Evolutionary conservation across 805 yeast genomes (phyloP).

Genomic region (Isabelozyma pseudorhagii): DNA sequence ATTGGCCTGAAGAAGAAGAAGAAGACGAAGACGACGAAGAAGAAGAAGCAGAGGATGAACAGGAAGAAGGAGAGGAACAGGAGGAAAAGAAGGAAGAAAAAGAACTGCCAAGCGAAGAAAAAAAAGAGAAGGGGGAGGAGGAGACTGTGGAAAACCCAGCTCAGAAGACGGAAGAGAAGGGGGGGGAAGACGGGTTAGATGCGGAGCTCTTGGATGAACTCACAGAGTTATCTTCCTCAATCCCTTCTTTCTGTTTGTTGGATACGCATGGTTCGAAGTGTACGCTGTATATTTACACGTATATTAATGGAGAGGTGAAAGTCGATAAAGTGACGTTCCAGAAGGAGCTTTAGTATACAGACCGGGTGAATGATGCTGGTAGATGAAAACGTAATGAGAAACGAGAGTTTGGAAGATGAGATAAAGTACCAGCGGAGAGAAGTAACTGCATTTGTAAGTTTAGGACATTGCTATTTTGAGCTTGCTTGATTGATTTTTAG

Average conservation of each 20-base stretch:
- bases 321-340: slow-evolving; percentile 73
- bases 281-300: slow-evolving; percentile 81
- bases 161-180: slow-evolving; percentile 6
- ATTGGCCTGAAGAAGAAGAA: slow-evolving; percentile 56
- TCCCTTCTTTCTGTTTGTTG: slow-evolving; percentile 84
- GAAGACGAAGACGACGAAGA: slow-evolving; percentile 36
- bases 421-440: neutral
- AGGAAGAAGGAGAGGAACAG: slow-evolving; percentile 17
- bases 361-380: neutral
- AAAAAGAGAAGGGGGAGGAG: slow-evolving; percentile 11
- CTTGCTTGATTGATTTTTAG: too few species aligned
- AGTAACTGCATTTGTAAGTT: neutral
- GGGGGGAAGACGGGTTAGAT: slow-evolving; percentile 8
- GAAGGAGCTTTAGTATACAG: slow-evolving; percentile 16
- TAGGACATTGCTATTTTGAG: too few species aligned
- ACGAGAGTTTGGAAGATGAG: neutral
- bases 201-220: slow-evolving; percentile 17
- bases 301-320: slow-evolving; percentile 76
- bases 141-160: slow-evolving; percentile 5
- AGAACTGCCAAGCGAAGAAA: slow-evolving; percentile 5
- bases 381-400: neutral
- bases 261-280: slow-evolving; percentile 81
- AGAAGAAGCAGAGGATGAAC: slow-evolving; percentile 28
- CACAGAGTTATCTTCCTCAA: slow-evolving; percentile 24
- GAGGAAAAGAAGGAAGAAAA: slow-evolving; percentile 15